Base-by-base conservation (phyloP, 805 yeast species). In the Metschnikowia bowlesiae region DNA sequence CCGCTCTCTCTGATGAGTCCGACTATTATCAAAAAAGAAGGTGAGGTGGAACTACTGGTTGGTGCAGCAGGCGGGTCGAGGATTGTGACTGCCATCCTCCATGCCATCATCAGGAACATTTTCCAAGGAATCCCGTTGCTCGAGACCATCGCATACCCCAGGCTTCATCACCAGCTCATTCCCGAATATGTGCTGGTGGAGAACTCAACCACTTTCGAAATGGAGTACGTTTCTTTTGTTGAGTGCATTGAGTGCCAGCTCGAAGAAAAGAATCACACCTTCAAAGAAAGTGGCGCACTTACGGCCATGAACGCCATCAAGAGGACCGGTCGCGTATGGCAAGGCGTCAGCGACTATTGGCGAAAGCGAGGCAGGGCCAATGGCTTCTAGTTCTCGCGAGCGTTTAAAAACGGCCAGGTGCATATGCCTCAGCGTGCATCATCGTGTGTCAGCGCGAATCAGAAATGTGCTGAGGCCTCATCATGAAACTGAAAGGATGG, bases 41-140 rank as follows among this genome's bases (percentile, higher is more conserved):
- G 60, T n/a, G 44, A 49, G 44, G 69, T 88, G 0, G 70, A 80
- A 16, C 39, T 53, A 7, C 80, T 86, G 5, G 77, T 92, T 51
- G 98, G 97, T 0, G 94, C 96, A 0, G 95, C 97, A 1, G 99
- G 99, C 8, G 98, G 98, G 0, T 85, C 94, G 6, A 73, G 94
- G 49, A 92, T 92, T 46, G 75, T 87, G 11, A 88, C 96, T 0
- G 81, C 95, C 1, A 82, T 92, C 4, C 78, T 92, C 49, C 94
- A 90, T 64, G 90, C 92, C 0, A 77, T 92, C 14, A 75, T 87
- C 1, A 70, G 97, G 47, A 69, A 73, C 2, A 82, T 84, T 54
- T 81, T 80, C 62, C 80, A 82, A 60, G 67, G 76, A 1, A 63
- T 81, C 69, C 75, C 83, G 1, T 62, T 90, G 4, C 69, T 89